phyloP scores from a whole-genome alignment of 2,329 filamentous ascomycete genomes.

The Monosporascus sp. region DNA sequence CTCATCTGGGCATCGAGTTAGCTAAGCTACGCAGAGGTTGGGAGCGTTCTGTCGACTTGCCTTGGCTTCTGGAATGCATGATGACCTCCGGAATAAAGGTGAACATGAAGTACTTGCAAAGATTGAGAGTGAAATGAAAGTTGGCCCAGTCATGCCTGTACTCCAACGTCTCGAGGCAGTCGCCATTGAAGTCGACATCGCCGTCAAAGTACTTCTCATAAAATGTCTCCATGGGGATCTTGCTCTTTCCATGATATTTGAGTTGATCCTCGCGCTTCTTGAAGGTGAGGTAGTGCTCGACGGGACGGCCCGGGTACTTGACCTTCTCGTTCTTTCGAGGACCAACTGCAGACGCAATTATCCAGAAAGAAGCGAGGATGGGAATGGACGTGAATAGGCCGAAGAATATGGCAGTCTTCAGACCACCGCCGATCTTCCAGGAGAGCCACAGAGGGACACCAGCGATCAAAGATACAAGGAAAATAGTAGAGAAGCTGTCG shows the following conservation, averaged over 20 bases:
- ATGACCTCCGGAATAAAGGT: conserved; percentile 86
- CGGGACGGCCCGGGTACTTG: conserved; percentile 74
- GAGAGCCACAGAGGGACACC: conserved; percentile 74
- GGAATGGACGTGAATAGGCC: conserved; percentile 72
- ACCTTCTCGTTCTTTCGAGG: conserved; percentile 92
- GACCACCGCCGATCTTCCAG: conserved; percentile 77
- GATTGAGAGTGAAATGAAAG: conserved; percentile 80
- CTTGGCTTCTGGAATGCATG: conserved; percentile 86
- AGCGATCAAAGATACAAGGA: conserved; percentile 66
- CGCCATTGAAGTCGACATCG: conserved; percentile 92
- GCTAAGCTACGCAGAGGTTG: neutral
- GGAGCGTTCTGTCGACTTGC: conserved; percentile 35
- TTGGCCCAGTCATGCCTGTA: conserved; percentile 96
- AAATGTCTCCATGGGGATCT: conserved; percentile 89
- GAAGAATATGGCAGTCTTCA: conserved; percentile 86
- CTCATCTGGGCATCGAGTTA: conserved; percentile 58
- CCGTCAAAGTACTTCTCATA: conserved; percentile 97
- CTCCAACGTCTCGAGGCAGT: conserved; percentile 82
- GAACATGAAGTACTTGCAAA: conserved; percentile 85
- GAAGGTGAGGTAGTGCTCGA: conserved; percentile 88
- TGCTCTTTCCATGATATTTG: conserved; percentile 73
- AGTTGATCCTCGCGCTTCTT: conserved; percentile 55
- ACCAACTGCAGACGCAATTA: conserved; percentile 70
- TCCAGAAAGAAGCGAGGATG: conserved; percentile 78
- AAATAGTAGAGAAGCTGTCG: conserved; percentile 80